Evolutionary conservation across 306 rosid species (phyloP), one percentile per base, ranked within the genome.

Genomic region (Pyrus pyrifolia): DNA sequence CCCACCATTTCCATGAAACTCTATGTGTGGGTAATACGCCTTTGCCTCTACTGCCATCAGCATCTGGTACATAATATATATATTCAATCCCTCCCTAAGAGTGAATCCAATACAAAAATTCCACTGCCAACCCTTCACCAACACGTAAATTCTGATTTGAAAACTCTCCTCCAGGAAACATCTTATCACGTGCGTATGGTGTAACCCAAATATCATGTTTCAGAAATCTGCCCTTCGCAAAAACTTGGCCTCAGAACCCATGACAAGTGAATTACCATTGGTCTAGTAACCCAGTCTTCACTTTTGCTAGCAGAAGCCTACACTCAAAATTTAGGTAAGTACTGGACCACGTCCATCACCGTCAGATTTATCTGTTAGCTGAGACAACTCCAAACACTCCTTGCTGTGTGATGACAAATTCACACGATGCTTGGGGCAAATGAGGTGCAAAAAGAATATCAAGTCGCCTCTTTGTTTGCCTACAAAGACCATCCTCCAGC

Each of bases 1-100:
- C 98, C 98, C 78, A 93, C 97, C 91, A 93, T 91, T 83, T 93
- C 98, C 84, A 89, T 93, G 84, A 88, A 91, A 85, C 93, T 89
- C 79, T 91, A 74, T 69, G 93, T 87, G 75, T 93, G 96, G 70
- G 98, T 97, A 35, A 91, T 90, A 53, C 93, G 86, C 82, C 96
- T 88, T 85, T 89, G 82, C 98, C 97, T 31, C 89, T 83, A 83
- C 88, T 89, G 67, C 96, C 98, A 88, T 91, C 98, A 80, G 86
- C 89, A 80, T 91, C 89, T 11, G 93, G 97, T 66, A 93, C 87
- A 80, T 97, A 93, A 78, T 91, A 80, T 80, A 93, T 88, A 75
- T 91, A 35, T 6, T 87, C 81, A 93, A 85, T 68, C 98, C 97
- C 81, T 93, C 98, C 76, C 90, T 89, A 73, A 93, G 91, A 62